Base-by-base conservation (phyloP, 2,329 filamentous ascomycete species). In the Penicillium griseofulvum region DNA sequence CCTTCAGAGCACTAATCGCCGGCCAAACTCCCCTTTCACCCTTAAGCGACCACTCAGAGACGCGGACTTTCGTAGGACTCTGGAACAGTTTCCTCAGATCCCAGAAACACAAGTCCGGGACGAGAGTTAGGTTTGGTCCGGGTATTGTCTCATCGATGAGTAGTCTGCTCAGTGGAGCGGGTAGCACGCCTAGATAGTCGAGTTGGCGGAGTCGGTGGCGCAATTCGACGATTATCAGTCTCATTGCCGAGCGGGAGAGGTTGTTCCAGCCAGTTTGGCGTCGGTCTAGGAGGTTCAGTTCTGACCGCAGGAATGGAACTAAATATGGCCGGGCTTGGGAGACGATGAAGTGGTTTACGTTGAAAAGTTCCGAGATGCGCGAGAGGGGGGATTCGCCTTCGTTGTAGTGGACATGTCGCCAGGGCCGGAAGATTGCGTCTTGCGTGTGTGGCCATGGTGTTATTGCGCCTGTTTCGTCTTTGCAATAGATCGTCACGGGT, bases 271-370 rank as follows among this genome's bases (percentile, higher is more conserved):
- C 66, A 77, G 83, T 59, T 78, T 84, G 71, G 78, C 83, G 63
- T 78, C 82, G 69, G 80, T 82, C 63, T 0, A 89, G 87, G 5
- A 88, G 87, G 72, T 92, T 89, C 76, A 92, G 85, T 63, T 93
- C 89, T 43, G 87, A 88, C 58, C 88, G 86, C 5, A 95, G 80
- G 65, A 96, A 94, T 0, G 92, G 92, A 28, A 93, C 87, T 16
- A 96, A 80, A 72, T 96, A 96, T 0, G 93, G 93, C 3, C 92
- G 83, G 0, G 93, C 91, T 76, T 97, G 93, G 61, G 89, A 94
- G 62, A 97, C 86, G 61, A 97, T 91, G 75, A 95, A 97, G 77
- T 97, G 92, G 69, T 96, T 95, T 50, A 95, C 90, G 70, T 95
- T 95, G 81, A 94, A 94, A 11, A 93, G 83, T 74, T 93, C 88